Conservation (phyloP, 2,329 filamentous ascomycete species). For the Metarhizium brunneum region DNA sequence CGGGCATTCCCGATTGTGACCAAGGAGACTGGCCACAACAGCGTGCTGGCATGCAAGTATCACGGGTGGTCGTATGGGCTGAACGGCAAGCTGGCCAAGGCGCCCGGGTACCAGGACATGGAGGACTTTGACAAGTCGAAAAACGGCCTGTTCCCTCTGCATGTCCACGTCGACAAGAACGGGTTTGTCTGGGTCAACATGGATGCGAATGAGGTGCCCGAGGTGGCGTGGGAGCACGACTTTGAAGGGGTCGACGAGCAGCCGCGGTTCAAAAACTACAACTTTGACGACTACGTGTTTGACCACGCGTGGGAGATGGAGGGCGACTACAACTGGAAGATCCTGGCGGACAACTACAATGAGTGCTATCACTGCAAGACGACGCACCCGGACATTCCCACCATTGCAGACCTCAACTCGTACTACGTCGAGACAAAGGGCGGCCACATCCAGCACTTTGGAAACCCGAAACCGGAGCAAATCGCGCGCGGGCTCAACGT, state of each 20-base stretch:
- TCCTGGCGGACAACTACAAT: constrained; percentile 55
- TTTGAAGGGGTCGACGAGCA: constrained; percentile 38
- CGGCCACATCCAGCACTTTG: constrained; percentile 41
- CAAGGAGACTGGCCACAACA: constrained; percentile 38
- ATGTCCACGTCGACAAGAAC: constrained; percentile 41
- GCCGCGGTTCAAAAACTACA: constrained; percentile 32
- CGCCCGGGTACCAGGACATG: constrained; percentile 47
- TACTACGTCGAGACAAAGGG: constrained; percentile 42
- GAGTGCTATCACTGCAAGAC: constrained; percentile 56
- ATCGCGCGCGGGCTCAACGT: constrained; percentile 35
- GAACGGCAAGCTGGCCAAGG: constrained; percentile 48
- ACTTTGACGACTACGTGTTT: constrained; percentile 45
- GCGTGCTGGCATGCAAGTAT: constrained; percentile 49
- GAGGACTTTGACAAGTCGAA: constrained; percentile 45
- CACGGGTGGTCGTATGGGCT: constrained; percentile 55
- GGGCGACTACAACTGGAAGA: constrained; percentile 51
- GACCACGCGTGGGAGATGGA: constrained; percentile 50
- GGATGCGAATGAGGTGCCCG: constrained; percentile 34
- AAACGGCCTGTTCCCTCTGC: constrained; percentile 47
- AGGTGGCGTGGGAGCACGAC: constrained; percentile 42
- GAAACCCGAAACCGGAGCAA: constrained; percentile 37
- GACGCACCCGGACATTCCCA: constrained; percentile 47
- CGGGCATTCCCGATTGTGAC: constrained; percentile 50
- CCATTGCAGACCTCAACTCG: constrained; percentile 45
- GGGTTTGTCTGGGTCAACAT: constrained; percentile 53